These are phyloP conservation scores for Apiospora saccharicola DNA, from an alignment of 2,329 filamentous ascomycete genomes.

Conservation along the genomic window DNA sequence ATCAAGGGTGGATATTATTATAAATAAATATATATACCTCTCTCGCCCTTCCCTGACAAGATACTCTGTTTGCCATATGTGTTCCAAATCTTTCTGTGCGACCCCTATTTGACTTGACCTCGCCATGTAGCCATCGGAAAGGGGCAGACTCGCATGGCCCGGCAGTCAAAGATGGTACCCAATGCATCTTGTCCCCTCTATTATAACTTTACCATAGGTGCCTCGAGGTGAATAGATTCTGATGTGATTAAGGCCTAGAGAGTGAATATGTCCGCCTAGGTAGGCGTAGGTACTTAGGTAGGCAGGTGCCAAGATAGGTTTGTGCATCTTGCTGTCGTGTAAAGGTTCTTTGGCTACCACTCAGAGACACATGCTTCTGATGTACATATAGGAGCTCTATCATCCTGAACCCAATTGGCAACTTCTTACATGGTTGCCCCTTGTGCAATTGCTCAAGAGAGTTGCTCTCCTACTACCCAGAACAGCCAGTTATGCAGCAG, in stretches of 20 bases:
- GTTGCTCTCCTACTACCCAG: neutral
- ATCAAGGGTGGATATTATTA: neutral
- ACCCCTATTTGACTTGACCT: neutral
- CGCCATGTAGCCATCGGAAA: neutral
- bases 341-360: neutral
- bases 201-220: neutral
- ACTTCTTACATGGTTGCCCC: neutral
- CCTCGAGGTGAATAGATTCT: neutral
- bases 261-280: neutral
- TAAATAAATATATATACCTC: neutral
- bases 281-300: no score
- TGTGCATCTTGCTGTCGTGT: neutral
- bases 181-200: neutral
- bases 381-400: neutral
- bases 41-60: neutral
- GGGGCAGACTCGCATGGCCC: neutral
- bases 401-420: neutral
- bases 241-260: neutral
- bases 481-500: neutral
- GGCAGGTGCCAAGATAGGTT: neutral
- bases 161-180: neutral
- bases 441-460: neutral
- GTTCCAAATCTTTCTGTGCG: neutral
- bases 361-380: neutral
- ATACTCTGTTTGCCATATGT: neutral